Conservation (phyloP, 768 basidiomycete genomes). For the Asterophora lycoperdoides region DNA sequence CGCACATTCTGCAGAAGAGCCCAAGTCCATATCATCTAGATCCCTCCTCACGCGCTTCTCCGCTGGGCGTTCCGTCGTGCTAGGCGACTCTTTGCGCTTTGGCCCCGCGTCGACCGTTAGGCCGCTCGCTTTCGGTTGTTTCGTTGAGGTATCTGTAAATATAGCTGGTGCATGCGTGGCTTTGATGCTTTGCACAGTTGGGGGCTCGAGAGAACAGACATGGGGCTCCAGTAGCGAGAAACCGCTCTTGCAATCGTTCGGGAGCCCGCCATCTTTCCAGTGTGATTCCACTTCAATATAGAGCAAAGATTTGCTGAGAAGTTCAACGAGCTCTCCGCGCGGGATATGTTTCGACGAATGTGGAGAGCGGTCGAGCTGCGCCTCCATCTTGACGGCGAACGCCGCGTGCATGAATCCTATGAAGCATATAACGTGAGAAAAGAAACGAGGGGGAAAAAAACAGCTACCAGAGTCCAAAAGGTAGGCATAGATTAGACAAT, state of each 20-base stretch:
- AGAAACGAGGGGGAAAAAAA: neutral
- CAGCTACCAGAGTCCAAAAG: slow-evolving; percentile 72
- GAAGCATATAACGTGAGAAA: slow-evolving; percentile 5
- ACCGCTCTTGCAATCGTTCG: slow-evolving; percentile 59
- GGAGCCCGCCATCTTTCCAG: slow-evolving; percentile 61
- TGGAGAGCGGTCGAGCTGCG: slow-evolving; percentile 63
- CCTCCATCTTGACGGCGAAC: slow-evolving; percentile 74
- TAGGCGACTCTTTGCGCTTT: slow-evolving; percentile 56
- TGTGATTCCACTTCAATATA: slow-evolving; percentile 83
- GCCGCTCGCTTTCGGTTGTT: slow-evolving; percentile 18
- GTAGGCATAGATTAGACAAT: slow-evolving; percentile 81
- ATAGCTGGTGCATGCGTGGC: slow-evolving; percentile 11
- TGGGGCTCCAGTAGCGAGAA: slow-evolving; percentile 79
- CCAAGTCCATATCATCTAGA: slow-evolving; percentile 45
- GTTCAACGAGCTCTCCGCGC: slow-evolving; percentile 77
- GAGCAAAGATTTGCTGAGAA: slow-evolving; percentile 74
- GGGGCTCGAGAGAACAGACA: slow-evolving; percentile 55
- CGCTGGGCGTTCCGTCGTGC: slow-evolving; percentile 40
- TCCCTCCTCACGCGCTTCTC: slow-evolving; percentile 64
- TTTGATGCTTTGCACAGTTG: slow-evolving; percentile 21
- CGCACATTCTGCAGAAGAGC: slow-evolving; percentile 32
- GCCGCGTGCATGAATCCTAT: slow-evolving; percentile 80
- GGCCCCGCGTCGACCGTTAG: slow-evolving; percentile 18
- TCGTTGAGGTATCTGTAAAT: slow-evolving; percentile 9
- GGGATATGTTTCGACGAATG: slow-evolving; percentile 70